Percentiles rank a stretch among this genome's conserved stretches.
These are phyloP conservation scores for Astrothelium subdiscretum DNA, from an alignment of 495 filamentous ascomycete species.

Conservation along the genomic window DNA sequence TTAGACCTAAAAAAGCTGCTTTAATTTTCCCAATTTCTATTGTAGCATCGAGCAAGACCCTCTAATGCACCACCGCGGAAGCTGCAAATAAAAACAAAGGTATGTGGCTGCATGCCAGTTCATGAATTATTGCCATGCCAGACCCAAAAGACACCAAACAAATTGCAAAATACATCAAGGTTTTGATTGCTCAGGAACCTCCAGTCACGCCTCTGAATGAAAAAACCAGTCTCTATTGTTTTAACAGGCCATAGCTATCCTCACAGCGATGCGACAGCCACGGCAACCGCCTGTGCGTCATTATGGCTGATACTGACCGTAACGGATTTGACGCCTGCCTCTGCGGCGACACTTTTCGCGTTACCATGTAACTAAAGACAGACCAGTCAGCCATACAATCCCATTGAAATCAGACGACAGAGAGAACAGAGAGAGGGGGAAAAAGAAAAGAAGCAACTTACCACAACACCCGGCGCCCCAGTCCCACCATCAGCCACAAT, in stretches of 20 bases:
- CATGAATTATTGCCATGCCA: too few relatives aligned
- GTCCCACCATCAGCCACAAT: constrained; percentile 66
- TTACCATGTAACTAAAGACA: constrained; percentile 63
- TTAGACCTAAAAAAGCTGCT: too few relatives aligned
- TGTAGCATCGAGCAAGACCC: neutral
- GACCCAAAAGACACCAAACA: too few relatives aligned
- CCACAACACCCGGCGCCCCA: constrained; percentile 72
- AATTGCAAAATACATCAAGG: neutral
- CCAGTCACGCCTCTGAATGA: neutral
- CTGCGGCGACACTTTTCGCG: constrained; percentile 66
- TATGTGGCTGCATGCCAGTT: neutral
- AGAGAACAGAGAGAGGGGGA: too few relatives aligned
- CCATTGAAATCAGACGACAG: too few relatives aligned
- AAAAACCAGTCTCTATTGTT: neutral
- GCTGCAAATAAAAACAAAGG: neutral
- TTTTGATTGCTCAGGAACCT: neutral
- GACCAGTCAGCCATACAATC: too few relatives aligned
- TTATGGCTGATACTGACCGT: constrained; percentile 92
- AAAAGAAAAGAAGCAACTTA: too few relatives aligned
- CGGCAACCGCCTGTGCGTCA: constrained; percentile 81
- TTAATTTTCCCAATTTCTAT: neutral
- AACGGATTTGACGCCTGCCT: constrained; percentile 74
- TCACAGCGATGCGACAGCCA: constrained; percentile 46
- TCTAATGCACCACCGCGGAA: neutral
- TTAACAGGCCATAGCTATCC: neutral